Base-by-base conservation (phyloP, 2,329 filamentous ascomycete genomes). In the Fusarium sp. region DNA sequence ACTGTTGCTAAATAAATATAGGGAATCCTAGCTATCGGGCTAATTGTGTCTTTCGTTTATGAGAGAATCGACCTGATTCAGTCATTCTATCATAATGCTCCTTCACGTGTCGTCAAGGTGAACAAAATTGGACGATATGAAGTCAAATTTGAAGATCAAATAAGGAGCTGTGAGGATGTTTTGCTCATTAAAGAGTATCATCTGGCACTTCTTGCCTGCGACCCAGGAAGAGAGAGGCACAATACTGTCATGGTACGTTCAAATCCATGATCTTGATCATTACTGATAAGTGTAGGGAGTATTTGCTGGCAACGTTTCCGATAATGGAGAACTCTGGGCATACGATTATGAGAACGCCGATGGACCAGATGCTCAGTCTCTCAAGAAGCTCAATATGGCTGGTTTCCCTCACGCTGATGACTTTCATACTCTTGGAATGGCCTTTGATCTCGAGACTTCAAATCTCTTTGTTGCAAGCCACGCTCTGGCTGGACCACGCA, bases 381-480 rank as follows among this genome's bases (percentile, higher is more conserved):
- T 78, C 23, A 69, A 55, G 24, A 44, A 58, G 16, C 58, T 79
- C 48, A 35, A 72, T 10, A 13, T 78, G 0, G 23, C 63, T 8
- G 59, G 55, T 21, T 77, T 76, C 24, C 50, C 67, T 16, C 31
- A 52, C 13, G 72, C 71, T 9, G 59, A 74, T 38, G 79, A 82
- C 46, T 77, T 83, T 18, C 82, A 82, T 64, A 79, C 80, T 0
- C 59, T 84, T 3, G 82, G 82, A 7, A 62, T 84, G 46, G 80
- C 77, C 1, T 82, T 76, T 44, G 74, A 84, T 38, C 75, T 76
- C 49, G 38, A 71, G 4, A 76, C 78, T 0, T 77, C 75, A 0
- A 79, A 77, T 2, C 70, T 84, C 1, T 80, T 81, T 29, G 77
- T 80, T 6, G 69, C 74, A 2, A 84, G 78, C 69, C 80, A 83